Conservation (phyloP, 345 rosid genomes). For the Pugionium dolabratum region DNA sequence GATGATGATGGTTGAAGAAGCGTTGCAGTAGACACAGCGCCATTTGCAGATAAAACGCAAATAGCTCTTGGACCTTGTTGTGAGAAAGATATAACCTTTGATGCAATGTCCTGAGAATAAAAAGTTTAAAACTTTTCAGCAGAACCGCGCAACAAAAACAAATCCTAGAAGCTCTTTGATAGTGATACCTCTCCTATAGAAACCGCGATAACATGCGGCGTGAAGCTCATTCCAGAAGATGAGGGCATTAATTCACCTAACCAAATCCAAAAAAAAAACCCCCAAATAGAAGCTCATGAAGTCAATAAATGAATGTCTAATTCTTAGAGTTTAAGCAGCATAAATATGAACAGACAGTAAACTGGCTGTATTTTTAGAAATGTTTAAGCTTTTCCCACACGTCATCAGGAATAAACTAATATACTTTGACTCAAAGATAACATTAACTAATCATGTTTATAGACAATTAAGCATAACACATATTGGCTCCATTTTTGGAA, state of each 20-base stretch:
- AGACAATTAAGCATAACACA: slow-evolving; percentile 2
- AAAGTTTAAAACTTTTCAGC: slow-evolving; percentile 13
- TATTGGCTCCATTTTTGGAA: neutral
- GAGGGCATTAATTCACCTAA: slow-evolving; percentile 73
- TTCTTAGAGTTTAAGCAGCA: slow-evolving; percentile 6
- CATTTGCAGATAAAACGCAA: slow-evolving; percentile 86
- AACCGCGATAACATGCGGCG: slow-evolving; percentile 69
- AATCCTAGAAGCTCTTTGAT: slow-evolving; percentile 1
- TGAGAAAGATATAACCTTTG: slow-evolving; percentile 74
- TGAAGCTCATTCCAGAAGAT: slow-evolving; percentile 80
- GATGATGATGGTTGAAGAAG: slow-evolving; percentile 79
- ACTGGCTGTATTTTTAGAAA: neutral
- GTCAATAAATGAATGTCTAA: slow-evolving; percentile 11
- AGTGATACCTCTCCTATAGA: slow-evolving; percentile 70
- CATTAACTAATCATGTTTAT: neutral
- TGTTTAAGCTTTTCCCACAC: neutral
- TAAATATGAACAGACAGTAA: neutral
- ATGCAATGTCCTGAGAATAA: slow-evolving; percentile 68
- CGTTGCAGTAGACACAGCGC: slow-evolving; percentile 85
- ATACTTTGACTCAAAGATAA: slow-evolving; percentile 1
- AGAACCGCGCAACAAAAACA: neutral
- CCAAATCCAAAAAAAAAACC: slow-evolving; percentile 10
- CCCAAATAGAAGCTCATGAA: neutral
- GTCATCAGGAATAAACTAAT: slow-evolving; percentile 17
- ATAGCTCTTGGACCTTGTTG: slow-evolving; percentile 88